These are phyloP conservation scores for Stephania yunnanensis DNA, from an alignment of 164 flowering plant genomes.

Conservation along the genomic window DNA sequence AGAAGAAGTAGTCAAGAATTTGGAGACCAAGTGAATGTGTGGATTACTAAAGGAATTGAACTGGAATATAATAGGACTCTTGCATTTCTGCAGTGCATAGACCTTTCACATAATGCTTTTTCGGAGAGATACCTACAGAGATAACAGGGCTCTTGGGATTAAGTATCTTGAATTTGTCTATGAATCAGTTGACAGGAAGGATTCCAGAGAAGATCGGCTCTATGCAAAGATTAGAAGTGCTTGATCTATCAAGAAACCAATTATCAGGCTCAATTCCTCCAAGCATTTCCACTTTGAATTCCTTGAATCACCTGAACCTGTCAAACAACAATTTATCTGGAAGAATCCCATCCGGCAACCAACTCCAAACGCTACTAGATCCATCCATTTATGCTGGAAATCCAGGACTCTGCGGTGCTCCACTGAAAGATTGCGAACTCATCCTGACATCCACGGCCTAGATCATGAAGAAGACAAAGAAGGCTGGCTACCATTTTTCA, in stretches of 20 bases:
- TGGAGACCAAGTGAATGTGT: not conserved
- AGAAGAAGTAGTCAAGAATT: not conserved
- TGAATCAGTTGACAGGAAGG: not conserved
- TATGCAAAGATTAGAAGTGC: too few species aligned
- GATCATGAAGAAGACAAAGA: not conserved
- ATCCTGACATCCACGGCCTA: not conserved
- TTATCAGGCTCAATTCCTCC: slow-evolving; percentile 4
- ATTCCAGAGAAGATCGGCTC: slow-evolving; percentile 5
- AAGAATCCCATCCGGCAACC: slow-evolving; percentile 1
- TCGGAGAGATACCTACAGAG: slow-evolving; percentile 3
- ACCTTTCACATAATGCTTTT: too few species aligned
- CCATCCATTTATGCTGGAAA: slow-evolving; percentile 9
- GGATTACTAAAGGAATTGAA: not conserved
- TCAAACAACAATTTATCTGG: slow-evolving; percentile 5
- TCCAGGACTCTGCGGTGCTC: slow-evolving; percentile 13
- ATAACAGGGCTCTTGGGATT: slow-evolving; percentile 1
- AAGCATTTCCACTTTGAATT: not conserved
- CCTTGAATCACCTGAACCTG: not conserved
- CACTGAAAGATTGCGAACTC: not conserved
- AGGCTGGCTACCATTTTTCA: too few species aligned
- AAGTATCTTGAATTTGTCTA: not conserved
- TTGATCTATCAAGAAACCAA: slow-evolving; percentile 3
- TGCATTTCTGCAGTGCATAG: not conserved
- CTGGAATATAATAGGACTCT: slow-evolving; percentile 4
- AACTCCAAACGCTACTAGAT: slow-evolving; percentile 2